A percentile compares a stretch with the other conserved stretches of the same genome.
Evolutionary conservation across 176 grass and related monocot genomes (phyloP).

Genomic region (Avena eriantha): DNA sequence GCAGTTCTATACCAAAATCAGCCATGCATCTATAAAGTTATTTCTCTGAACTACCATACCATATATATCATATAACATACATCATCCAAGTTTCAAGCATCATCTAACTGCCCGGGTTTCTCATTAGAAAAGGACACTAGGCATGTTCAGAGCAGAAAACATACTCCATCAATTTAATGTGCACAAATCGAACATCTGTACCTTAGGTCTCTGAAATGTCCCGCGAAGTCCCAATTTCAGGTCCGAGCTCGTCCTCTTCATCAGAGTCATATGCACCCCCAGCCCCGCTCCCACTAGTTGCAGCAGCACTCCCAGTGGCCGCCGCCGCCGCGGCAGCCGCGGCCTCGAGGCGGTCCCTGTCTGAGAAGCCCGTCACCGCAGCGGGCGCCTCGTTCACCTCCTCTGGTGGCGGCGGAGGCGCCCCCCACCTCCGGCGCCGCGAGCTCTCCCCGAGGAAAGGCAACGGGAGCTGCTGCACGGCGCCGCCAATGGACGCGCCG

Average conservation of each 20-base stretch:
- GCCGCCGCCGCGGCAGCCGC: conserved; percentile 47
- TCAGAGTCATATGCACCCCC: conserved; percentile 44
- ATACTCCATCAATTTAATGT: background rate
- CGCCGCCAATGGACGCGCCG: conserved; percentile 61
- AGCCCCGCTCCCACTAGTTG: background rate
- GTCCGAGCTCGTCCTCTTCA: conserved; percentile 62
- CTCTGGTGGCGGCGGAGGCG: background rate
- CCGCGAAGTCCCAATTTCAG: conserved; percentile 52
- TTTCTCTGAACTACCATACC: background rate
- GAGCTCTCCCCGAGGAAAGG: conserved; percentile 59
- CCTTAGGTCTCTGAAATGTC: conserved; percentile 60
- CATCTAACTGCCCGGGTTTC: background rate
- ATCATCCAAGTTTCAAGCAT: background rate
- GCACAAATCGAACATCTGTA: background rate
- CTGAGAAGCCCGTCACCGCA: background rate
- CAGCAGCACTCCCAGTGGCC: conserved; percentile 43
- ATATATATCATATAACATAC: background rate
- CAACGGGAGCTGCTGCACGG: conserved; percentile 71
- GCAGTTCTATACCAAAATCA: background rate
- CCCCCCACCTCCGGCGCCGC: conserved; percentile 30
- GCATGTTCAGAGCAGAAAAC: too few species aligned
- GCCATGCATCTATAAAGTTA: background rate
- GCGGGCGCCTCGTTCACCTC: background rate
- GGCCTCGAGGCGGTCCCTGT: conserved; percentile 41
- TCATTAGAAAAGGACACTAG: too few species aligned